Base-by-base conservation (phyloP, 192 early-diverging fungal genomes). In the Dissophora ornata region DNA sequence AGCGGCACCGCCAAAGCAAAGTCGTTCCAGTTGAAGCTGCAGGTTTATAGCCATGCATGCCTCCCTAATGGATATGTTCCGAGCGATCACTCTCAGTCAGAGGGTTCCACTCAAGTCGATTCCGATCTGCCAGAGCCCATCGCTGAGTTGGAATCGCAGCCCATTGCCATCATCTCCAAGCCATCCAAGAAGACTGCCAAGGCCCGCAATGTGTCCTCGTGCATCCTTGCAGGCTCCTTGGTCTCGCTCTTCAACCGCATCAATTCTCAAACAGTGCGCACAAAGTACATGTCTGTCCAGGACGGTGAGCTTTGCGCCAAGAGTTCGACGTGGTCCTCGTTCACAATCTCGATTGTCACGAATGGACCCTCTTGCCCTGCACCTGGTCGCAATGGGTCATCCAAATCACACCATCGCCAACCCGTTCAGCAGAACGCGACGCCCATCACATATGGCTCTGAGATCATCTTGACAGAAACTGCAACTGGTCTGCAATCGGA, bases 141-240 rank as follows among this genome's bases (percentile, higher is more conserved):
- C 61, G 86, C 86, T 1, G 83, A 79, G 22, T 88, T 93, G 26
- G 86, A 91, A 57, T 92, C 93, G 0, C 77, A 81, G 13, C 88
- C 93, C 12, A 89, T 97, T 51, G 78, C 87, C 11, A 94, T 96
- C 54, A 95, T 97, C 33, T 96, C 94, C 40, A 97, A 97, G 81
- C 95, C 96, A 10, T 93, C 91, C 38, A 96, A 95, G 69, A 97
- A 96, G 82, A 94, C 92, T 1, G 90, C 92, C 49, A 94, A 93
- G 82, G 89, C 91, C 9, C 85, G 90, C 59, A 92, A 94, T 71
- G 84, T 86, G 33, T 91, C 90, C 4, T 86, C 86, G 1, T 92
- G 94, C 62, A 91, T 97, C 56, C 85, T 87, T 32, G 87, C 89
- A 32, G 92, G 92, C 8, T 89, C 90, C 24, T 73, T 86, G 7